Evolutionary conservation across 306 rosid genomes (phyloP).

Genomic region (Boehmeria nivea): DNA sequence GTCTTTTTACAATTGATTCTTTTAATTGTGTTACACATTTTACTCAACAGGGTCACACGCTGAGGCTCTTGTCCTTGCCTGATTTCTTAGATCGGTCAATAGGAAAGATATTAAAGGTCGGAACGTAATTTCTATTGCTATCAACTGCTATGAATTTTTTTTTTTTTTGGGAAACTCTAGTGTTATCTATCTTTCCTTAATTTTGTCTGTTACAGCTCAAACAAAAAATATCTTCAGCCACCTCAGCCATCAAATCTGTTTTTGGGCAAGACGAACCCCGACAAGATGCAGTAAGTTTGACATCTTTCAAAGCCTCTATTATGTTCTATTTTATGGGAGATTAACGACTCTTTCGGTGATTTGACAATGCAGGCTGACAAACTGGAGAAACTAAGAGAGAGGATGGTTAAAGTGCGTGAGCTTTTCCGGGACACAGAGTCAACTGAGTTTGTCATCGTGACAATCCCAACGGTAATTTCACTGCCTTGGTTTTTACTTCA

Average conservation of each 20-base stretch:
- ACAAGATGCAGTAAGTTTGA: conserved; percentile 57
- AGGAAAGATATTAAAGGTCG: conserved; percentile 80
- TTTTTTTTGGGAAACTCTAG: not conserved
- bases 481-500: not conserved
- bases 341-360: conserved; percentile 21
- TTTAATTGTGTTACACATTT: conserved; percentile 12
- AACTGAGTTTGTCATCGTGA: conserved; percentile 90
- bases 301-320: conserved; percentile 7
- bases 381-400: conserved; percentile 80
- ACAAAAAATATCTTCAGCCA: conserved; percentile 92
- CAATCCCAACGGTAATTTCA: conserved; percentile 77
- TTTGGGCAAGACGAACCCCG: conserved; percentile 66
- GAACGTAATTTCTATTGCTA: conserved; percentile 9
- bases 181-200: not conserved
- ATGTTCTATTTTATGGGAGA: not conserved
- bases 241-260: conserved; percentile 89
- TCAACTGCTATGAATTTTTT: not conserved
- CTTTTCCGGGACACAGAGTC: conserved; percentile 84
- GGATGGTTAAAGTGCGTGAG: conserved; percentile 96
- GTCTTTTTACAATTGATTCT: conserved; percentile 6
- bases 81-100: conserved; percentile 95
- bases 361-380: conserved; percentile 60
- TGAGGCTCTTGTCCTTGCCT: conserved; percentile 83
- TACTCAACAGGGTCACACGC: conserved; percentile 78
- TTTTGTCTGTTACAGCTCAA: conserved; percentile 54